Base-by-base conservation (phyloP, 1,284 basidiomycete genomes). In the Porogramme epimiltina region DNA sequence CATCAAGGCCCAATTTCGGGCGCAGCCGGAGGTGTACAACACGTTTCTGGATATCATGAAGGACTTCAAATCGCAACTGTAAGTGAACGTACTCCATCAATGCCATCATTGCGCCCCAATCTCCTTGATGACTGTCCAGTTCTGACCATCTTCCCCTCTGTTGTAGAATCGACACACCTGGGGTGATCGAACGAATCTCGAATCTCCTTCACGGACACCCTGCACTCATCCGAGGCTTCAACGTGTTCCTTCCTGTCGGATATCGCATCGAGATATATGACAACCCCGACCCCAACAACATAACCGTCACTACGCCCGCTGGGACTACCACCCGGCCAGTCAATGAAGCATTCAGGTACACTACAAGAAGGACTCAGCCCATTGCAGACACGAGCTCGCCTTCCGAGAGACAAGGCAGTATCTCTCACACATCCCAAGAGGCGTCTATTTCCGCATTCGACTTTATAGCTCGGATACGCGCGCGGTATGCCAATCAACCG, bases 11-110 rank as follows among this genome's bases (percentile, higher is more conserved):
- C 88, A 93, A 70, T 98, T 97, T 64, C 78, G 84, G 42, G 87
- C 92, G 64, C 84, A 89, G 56, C 93, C 94, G 4, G 91, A 94
- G 58, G 93, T 96, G n/a, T 98, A 97, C 74, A 97, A 97, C 68
- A 84, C 87, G 50, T 98, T 98, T 69, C 73, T 98, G 64, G 95
- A 97, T 65, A 96, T 98, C 60, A 98, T 98, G 95, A 98, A 98
- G 72, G 95, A 98, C 67, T 96, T 96, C 72, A 96, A 96, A 74
- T 89, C 88, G 51, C 89, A 95, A 63, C 73, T 84, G 93, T 95
- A 64, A 65, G 86, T 77, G 20, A 49, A 31, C 13, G 6, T 6
- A 8, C 13, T 20, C 28, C 28, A 8, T 31, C 28, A 31, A 31
- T 31, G 28, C 28, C 28, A 31, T 13, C 8, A 13, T 31, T 31